Evolutionary conservation across 768 basidiomycete species (phyloP), one percentile per base, ranked within the genome.

Genomic region (Inosperma sp.): DNA sequence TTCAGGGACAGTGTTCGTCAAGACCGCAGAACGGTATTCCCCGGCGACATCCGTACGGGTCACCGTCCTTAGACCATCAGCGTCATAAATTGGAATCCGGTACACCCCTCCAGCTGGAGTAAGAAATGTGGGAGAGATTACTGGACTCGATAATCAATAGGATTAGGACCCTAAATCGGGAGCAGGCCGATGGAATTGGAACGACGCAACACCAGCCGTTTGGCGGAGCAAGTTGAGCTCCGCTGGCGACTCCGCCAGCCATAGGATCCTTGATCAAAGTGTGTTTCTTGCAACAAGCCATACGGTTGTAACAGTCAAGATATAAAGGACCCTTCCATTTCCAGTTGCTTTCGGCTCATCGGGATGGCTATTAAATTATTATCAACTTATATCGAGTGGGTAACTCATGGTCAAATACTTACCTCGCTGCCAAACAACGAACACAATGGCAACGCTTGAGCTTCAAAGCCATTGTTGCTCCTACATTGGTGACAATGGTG

Each of bases 281-380:
- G 51, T 78, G 80, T 9, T 55, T 69, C 22, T 61, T 54, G 12
- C 72, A 66, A 56, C 80, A 81, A 0, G 5, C 0, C 9, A 76
- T 73, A 58, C 81, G 82, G 37, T 74, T 78, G 62, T 81, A 83
- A 9, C 54, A 71, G 9, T 65, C 56, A 3, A 59, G 56, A 56
- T 80, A 82, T 12, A 21, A 55, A 0, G 81, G 81, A 55, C 81
- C 56, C 46, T 22, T 51, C 16, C 7, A 48, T 25, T 0, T 53
- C 35, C 17, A 56, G 44, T n/a, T 30, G 62, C 51, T 43, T 65
- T 66, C 6, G 47, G 43, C 23, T 58, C 25, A 3, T 61, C 58
- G 5, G 58, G 61, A 50, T 70, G 71, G 31, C 71, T 72, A 33
- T 21, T 25, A 25, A 49, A 34, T 22, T 13, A 47, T 36, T 7